Conservation (phyloP, 495 filamentous ascomycete genomes). For the Penicillium turbatum region DNA sequence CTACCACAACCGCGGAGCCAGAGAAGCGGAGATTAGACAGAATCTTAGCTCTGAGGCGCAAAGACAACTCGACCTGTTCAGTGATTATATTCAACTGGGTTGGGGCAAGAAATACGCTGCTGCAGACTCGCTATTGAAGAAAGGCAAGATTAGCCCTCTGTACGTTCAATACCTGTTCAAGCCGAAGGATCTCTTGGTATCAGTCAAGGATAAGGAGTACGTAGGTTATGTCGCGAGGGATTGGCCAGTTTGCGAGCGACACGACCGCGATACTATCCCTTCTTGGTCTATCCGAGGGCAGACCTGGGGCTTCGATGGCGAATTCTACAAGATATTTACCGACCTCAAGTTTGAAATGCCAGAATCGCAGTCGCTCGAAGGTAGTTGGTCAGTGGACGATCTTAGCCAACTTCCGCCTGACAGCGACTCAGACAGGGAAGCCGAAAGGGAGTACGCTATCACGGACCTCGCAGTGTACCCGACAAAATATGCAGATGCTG, state of each 20-base stretch:
- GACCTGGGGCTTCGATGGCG: constrained; percentile 1
- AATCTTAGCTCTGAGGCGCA: not conserved
- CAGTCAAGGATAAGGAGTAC: constrained; percentile 1
- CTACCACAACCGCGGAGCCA: constrained; percentile 1
- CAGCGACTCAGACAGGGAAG: not conserved
- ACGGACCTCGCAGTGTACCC: constrained; percentile 13
- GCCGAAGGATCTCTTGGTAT: constrained; percentile 16
- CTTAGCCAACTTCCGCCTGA: not conserved
- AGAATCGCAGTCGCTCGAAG: not conserved
- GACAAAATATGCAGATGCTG: constrained; percentile 9
- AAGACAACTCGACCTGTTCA: constrained; percentile 8
- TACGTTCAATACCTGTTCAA: constrained; percentile 23
- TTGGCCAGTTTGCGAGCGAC: not conserved
- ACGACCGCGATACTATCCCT: not conserved
- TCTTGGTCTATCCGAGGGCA: not conserved
- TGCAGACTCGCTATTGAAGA: constrained; percentile 18
- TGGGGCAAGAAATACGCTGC: constrained; percentile 12
- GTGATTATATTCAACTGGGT: constrained; percentile 4
- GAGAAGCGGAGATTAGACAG: not conserved
- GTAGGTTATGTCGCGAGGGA: not conserved
- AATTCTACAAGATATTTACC: not conserved
- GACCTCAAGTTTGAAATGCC: not conserved
- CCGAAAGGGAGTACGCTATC: not conserved
- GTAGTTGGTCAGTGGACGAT: not conserved
- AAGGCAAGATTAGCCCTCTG: constrained; percentile 19